Conservation (phyloP, 208 protist species). For the Novymonas esmeraldas region DNA sequence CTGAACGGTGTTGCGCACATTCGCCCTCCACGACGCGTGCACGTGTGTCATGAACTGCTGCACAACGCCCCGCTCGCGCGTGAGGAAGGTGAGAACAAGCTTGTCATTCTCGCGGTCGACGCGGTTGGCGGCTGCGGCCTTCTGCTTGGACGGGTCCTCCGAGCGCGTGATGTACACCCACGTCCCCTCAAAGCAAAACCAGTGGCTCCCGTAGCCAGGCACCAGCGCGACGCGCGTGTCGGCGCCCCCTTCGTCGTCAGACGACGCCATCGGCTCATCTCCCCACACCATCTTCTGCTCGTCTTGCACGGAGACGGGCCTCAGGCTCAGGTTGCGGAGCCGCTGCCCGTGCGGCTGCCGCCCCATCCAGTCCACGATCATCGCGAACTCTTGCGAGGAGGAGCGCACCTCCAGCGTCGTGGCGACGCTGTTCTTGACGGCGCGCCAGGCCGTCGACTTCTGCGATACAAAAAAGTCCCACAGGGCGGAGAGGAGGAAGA, state of each 20-base stretch:
- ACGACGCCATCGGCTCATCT: conserved; percentile 4
- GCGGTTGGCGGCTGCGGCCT: conserved; percentile 26
- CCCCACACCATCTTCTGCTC: conserved; percentile 39
- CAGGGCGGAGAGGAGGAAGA: conserved; percentile 65
- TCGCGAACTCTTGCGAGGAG: conserved; percentile 83
- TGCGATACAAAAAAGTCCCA: conserved; percentile 75
- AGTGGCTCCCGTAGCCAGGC: conserved; percentile 85
- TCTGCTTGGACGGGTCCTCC: conserved; percentile 75
- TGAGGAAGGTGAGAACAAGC: conserved; percentile 72
- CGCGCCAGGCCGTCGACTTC: conserved; percentile 44
- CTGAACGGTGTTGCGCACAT: conserved; percentile 60
- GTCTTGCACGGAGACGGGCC: conserved; percentile 65
- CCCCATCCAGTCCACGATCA: conserved; percentile 92
- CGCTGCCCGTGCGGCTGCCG: conserved; percentile 62
- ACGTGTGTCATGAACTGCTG: conserved; percentile 64
- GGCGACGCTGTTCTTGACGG: conserved; percentile 53
- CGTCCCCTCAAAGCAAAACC: conserved; percentile 57
- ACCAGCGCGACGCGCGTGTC: conserved; percentile 49
- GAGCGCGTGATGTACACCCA: conserved; percentile 73
- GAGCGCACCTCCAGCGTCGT: conserved; percentile 89
- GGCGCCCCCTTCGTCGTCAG: conserved; percentile 3
- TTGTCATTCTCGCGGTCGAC: conserved; percentile 82
- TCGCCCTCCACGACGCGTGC: conserved; percentile 47
- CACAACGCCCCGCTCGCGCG: conserved; percentile 57
- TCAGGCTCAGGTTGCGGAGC: conserved; percentile 71